A percentile compares a stretch with the other conserved stretches of the same genome.
These are phyloP conservation scores for Nepenthes alata DNA, from an alignment of 179 eudicot genomes.

Conservation along the genomic window DNA sequence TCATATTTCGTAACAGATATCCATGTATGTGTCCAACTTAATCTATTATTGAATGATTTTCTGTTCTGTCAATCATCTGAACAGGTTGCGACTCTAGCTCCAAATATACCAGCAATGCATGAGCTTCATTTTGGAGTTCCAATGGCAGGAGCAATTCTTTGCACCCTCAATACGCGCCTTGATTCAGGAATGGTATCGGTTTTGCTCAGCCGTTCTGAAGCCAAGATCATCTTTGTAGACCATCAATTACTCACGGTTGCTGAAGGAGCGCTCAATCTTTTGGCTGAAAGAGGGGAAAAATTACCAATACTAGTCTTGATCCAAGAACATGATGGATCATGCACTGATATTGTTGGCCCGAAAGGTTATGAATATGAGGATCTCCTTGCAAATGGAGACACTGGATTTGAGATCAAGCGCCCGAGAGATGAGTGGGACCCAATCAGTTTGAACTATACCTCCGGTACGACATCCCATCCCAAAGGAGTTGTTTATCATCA, in stretches of 20 bases:
- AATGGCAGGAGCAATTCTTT: slow-evolving; percentile 53
- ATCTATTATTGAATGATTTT: not conserved
- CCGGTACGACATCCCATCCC: slow-evolving; percentile 61
- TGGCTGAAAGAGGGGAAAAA: slow-evolving; percentile 11
- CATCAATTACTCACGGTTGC: slow-evolving; percentile 27
- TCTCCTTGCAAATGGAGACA: slow-evolving; percentile 29
- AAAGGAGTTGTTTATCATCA: slow-evolving; percentile 56
- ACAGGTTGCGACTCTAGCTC: slow-evolving; percentile 53
- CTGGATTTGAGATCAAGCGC: slow-evolving; percentile 19
- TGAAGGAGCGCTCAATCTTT: slow-evolving; percentile 26
- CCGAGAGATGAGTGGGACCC: slow-evolving; percentile 36
- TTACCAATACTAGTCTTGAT: slow-evolving; percentile 37
- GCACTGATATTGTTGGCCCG: not conserved
- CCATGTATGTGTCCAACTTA: not conserved
- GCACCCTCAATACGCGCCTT: slow-evolving; percentile 44
- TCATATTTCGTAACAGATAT: not conserved
- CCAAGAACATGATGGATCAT: slow-evolving; percentile 12
- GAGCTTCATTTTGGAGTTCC: slow-evolving; percentile 61
- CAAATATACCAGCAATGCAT: slow-evolving; percentile 48
- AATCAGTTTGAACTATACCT: slow-evolving; percentile 48
- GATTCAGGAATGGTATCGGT: slow-evolving; percentile 33
- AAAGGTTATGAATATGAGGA: slow-evolving; percentile 27
- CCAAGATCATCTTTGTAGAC: slow-evolving; percentile 47
- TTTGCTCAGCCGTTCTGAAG: slow-evolving; percentile 35
- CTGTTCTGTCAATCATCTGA: not conserved